These are phyloP conservation scores for Arabis hirsuta DNA, from an alignment of 345 rosid species.

Conservation along the genomic window DNA sequence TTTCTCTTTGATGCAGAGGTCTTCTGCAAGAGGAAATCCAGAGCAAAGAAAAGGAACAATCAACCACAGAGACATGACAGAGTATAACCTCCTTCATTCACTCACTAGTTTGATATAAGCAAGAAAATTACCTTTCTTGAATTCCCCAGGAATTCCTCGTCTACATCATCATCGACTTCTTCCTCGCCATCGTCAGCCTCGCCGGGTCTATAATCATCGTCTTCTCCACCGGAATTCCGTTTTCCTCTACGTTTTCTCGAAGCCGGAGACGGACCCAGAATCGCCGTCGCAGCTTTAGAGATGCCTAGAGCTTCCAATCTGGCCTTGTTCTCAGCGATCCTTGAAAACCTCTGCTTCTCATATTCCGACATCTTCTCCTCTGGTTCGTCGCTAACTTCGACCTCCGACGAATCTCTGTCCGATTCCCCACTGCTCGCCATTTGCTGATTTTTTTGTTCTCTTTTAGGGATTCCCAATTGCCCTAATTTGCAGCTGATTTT, in stretches of 20 bases:
- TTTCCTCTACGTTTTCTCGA: conserved; percentile 48
- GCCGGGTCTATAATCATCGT: conserved; percentile 70
- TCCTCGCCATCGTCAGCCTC: conserved; percentile 28
- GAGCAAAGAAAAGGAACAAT: not conserved
- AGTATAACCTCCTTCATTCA: not conserved
- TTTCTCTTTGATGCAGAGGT: conserved; percentile 50
- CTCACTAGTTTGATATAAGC: not conserved
- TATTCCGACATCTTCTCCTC: conserved; percentile 53
- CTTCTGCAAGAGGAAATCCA: conserved; percentile 38
- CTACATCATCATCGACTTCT: conserved; percentile 30
- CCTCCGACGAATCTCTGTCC: conserved; percentile 38
- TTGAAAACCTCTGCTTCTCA: conserved; percentile 70
- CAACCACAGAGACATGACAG: not conserved
- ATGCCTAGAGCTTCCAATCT: conserved; percentile 86
- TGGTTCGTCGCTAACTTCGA: conserved; percentile 9
- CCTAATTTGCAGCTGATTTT: too few species aligned
- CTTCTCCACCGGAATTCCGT: conserved; percentile 55
- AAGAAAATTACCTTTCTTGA: conserved; percentile 39
- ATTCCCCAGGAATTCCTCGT: conserved; percentile 42
- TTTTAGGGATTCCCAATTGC: not conserved
- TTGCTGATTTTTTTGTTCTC: too few species aligned
- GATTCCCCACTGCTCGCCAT: conserved; percentile 15
- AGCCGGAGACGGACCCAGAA: conserved; percentile 47
- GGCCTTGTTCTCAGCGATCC: conserved; percentile 81
- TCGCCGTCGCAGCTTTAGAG: conserved; percentile 55